Base-by-base conservation (phyloP, 768 basidiomycete species). In the Agrocybe pediades region DNA sequence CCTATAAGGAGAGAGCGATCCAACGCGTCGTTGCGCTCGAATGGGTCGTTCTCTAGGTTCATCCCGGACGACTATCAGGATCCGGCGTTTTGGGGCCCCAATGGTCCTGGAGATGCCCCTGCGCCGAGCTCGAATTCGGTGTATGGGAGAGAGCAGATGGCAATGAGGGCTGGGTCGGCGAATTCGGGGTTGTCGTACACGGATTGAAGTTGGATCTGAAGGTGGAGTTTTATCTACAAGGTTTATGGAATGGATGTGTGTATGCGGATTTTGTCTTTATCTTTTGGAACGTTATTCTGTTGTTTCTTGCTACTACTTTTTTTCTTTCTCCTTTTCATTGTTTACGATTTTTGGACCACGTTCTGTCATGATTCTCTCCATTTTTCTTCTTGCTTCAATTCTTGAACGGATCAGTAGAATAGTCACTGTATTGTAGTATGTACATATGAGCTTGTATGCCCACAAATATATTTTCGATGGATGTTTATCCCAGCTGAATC, bases 51-150 rank as follows among this genome's bases (percentile, higher is more conserved):
- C 44, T 55, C 55, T 16, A 63, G 51, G 46, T 74, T 58, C 49
- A 62, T 71, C 40, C 68, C 67, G 1, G 11, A 53, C 3, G 66
- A 46, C 15, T 74, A 74, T 53, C 57, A 66, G 17, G 73, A 74
- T 53, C 73, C 71, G 7, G 71, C 71, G 16, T 68, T 46, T 43
- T 71, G 62, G 62, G 51, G 49, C 1, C 41, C 45, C 5, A 55
- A 61, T 47, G 65, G 62, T 5, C 53, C 53, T 19, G 47, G 44
- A 3, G 49, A 51, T 30, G 51, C 60, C 39, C 9, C 29, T 36
- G 30, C 7, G 33, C 16, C 17, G 21, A 44, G 41, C 25, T 51
- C 44, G 27, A 54, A 44, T 54, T 51, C 25, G 15, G 48, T 25
- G 11, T 23, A 29, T 15, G 41, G 13, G 2, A 47, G 54, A 20